Base-by-base conservation (phyloP, 371 early-diverging fungal species). In the Haplosporangium sp. region DNA sequence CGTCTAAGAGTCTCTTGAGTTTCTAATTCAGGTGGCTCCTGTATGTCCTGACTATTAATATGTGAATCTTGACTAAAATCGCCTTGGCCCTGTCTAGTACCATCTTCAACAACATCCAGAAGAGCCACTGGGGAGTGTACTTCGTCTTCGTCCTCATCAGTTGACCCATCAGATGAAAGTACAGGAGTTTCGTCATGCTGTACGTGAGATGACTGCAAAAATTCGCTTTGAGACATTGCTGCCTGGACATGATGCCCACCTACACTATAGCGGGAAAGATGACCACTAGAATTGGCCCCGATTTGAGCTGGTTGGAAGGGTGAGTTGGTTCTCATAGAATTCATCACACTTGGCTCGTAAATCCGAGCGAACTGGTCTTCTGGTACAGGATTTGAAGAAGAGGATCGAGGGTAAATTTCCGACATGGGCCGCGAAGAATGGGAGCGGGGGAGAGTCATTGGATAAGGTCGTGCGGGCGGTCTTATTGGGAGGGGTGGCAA, bases 1-100 rank as follows among this genome's bases (percentile, higher is more conserved):
- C 81, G 67, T 44, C 50, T 74, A 13, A 79, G 71, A 20, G 74
- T 74, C 48, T 79, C 81, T 39, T 74, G 63, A 9, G 81, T 79
- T 59, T 79, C 81, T 27, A 79, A 1, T 52, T 77, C 77, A 11
- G 68, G 67, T 19, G 56, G 2, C 20, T 61, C 56, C n/a, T 37
- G 63, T 34, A 13, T 4, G 6, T 63, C 65, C 38, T 44, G 40
- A 13, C 37, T 13, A 40, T 27, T 44, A 10, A 39, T 38, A 34
- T n/a, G 60, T 11, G n/a, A 3, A 42, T 58, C 47, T 9, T 47
- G 45, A 45, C 13, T 57, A 45, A 11, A 34, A 8, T 42, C 11
- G n/a, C 42, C 52, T 13, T 66, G 39, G 15, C 13, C 72, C 27
- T 64, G 63, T n/a, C 20, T 63, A 8, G 67, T 64, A 1, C 62